phyloP scores from a whole-genome alignment of 2,329 filamentous ascomycete genomes.

The Fusarium nodosum region DNA sequence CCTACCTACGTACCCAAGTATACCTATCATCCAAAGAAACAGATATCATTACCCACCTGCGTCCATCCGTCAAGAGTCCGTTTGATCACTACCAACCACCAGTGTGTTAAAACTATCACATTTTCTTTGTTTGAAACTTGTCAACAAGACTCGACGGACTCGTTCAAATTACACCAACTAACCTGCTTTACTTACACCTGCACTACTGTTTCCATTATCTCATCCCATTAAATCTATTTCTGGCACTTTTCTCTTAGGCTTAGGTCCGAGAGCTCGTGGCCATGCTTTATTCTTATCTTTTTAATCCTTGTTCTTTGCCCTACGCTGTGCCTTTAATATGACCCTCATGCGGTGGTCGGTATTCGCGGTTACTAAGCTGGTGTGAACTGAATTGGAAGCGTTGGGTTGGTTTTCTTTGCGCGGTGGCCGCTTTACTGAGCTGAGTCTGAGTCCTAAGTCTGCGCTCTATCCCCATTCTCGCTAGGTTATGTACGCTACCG shows the following conservation, averaged over 20 bases:
- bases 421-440: conserved; percentile 41
- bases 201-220: conserved; percentile 35
- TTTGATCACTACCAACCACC: neutral
- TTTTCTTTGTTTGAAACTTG: conserved; percentile 35
- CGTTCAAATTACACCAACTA: conserved; percentile 18
- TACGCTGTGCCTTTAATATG: conserved; percentile 10
- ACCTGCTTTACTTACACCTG: conserved; percentile 12
- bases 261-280: conserved; percentile 28
- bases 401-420: conserved; percentile 40
- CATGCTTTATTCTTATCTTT: conserved; percentile 29
- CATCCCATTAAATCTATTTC: conserved; percentile 39
- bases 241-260: conserved; percentile 26
- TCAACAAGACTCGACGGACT: conserved; percentile 3
- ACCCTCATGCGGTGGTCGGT: conserved; percentile 18
- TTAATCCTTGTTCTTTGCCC: conserved; percentile 33
- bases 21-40: neutral
- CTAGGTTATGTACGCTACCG: conserved; percentile 26
- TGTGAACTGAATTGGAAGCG: conserved; percentile 27
- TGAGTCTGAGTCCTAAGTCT: conserved; percentile 16
- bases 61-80: neutral
- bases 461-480: conserved; percentile 27
- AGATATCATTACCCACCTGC: neutral
- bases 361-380: conserved; percentile 33
- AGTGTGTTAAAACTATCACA: conserved; percentile 10
- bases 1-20: neutral